Conservation (phyloP, 345 rosid species). For the Theobroma cacao region DNA sequence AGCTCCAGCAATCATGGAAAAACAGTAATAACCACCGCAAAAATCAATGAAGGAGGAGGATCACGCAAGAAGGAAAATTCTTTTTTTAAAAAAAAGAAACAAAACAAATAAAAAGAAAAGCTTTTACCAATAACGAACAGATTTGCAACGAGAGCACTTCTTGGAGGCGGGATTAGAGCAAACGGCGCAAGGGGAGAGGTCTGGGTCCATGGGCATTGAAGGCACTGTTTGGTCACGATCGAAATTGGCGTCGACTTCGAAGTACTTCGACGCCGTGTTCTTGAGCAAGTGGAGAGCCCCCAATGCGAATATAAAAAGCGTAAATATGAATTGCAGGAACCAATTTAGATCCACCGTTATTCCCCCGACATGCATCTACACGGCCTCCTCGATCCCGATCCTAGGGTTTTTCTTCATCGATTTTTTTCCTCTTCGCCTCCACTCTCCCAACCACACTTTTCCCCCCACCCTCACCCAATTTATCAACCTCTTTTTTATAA, state of each 20-base stretch:
- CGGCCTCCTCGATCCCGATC: slow-evolving; percentile 19
- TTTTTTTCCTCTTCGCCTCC: slow-evolving; percentile 1
- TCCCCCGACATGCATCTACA: slow-evolving; percentile 77
- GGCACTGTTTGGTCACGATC: slow-evolving; percentile 31
- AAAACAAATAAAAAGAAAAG: too few relatives aligned
- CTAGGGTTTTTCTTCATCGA: slow-evolving; percentile 24
- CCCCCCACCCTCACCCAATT: too few relatives aligned
- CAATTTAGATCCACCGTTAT: slow-evolving; percentile 74
- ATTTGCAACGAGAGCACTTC: slow-evolving; percentile 60
- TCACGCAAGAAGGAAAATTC: neutral
- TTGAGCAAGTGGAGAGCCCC: slow-evolving; percentile 60
- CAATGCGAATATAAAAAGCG: slow-evolving; percentile 46
- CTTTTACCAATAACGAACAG: slow-evolving; percentile 48
- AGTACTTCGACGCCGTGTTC: slow-evolving; percentile 83
- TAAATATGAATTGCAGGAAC: slow-evolving; percentile 60
- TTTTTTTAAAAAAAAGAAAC: too few relatives aligned
- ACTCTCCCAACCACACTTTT: neutral
- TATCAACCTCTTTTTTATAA: neutral
- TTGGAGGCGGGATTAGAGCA: slow-evolving; percentile 32
- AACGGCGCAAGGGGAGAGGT: slow-evolving; percentile 26
- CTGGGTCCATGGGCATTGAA: neutral
- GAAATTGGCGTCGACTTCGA: slow-evolving; percentile 83
- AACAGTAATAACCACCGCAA: neutral
- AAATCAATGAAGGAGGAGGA: neutral
- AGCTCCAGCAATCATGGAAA: neutral